Percentiles rank a stretch among this genome's conserved stretches.
Evolutionary conservation across 2,329 filamentous ascomycete species (phyloP).

Genomic region (Xylariales sp.): DNA sequence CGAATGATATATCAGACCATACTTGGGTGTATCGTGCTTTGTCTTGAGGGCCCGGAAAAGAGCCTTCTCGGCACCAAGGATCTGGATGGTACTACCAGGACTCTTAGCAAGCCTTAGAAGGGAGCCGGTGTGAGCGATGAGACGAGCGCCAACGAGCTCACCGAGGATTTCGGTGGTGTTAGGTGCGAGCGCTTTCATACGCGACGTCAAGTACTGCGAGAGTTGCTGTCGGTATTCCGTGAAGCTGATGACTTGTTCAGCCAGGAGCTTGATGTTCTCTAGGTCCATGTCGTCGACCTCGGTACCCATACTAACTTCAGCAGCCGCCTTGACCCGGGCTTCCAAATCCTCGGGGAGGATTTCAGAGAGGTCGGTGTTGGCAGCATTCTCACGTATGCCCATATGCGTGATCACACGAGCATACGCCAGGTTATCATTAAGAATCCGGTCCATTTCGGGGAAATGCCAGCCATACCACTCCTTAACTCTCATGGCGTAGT

Average conservation of each 20-base stretch:
- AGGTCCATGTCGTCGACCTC: constrained; percentile 95
- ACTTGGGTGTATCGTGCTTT: constrained; percentile 99
- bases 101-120: constrained; percentile 95
- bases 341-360: constrained; percentile 97
- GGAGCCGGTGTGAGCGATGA: constrained; percentile 95
- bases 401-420: constrained; percentile 87
- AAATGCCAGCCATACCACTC: constrained; percentile 99
- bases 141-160: constrained; percentile 90
- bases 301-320: constrained; percentile 98
- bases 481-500: constrained; percentile 98
- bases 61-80: constrained; percentile 97
- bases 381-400: constrained; percentile 86
- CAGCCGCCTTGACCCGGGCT: constrained; percentile 88
- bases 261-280: constrained; percentile 89
- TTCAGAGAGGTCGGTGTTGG: constrained; percentile 82
- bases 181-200: constrained; percentile 96
- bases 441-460: constrained; percentile 95
- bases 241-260: constrained; percentile 92
- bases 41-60: constrained; percentile 98
- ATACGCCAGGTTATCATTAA: constrained; percentile 97
- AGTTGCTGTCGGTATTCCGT: constrained; percentile 91
- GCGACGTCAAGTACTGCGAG: constrained; percentile 86
- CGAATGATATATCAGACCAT: constrained; percentile 92
- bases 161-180: constrained; percentile 95
- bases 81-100: constrained; percentile 95